Conservation (phyloP, 352 stramenopile genomes). For the Phytophthora pistaciae region DNA sequence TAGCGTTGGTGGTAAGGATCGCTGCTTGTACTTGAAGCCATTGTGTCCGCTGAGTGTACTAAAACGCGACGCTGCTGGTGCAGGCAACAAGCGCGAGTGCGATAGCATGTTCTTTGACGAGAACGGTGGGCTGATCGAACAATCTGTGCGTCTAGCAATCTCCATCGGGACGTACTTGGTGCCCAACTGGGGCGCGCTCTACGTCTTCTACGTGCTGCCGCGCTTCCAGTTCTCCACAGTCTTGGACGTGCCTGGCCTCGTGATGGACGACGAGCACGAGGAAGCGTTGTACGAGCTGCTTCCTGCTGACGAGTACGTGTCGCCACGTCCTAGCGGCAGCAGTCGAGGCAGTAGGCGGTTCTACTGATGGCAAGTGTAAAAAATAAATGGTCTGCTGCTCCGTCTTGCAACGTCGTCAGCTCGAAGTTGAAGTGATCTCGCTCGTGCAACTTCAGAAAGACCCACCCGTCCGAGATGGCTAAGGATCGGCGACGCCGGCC, state of each 20-base stretch:
- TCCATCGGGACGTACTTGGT: conserved; percentile 63
- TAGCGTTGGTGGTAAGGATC: conserved; percentile 45
- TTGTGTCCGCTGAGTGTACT: background rate
- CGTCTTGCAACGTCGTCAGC: conserved; percentile 1
- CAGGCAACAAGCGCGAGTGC: conserved; percentile 50
- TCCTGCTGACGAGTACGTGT: conserved; percentile 22
- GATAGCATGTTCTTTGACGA: conserved; percentile 82
- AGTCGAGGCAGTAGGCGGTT: conserved; percentile 19
- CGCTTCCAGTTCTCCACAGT: conserved; percentile 72
- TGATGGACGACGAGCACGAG: conserved; percentile 25
- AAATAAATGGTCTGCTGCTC: conserved; percentile 10
- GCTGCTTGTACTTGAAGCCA: background rate
- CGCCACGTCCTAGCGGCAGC: conserved; percentile 6
- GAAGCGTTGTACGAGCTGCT: conserved; percentile 25
- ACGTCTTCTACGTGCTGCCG: conserved; percentile 77
- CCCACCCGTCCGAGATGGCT: conserved; percentile 1
- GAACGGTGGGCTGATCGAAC: conserved; percentile 59
- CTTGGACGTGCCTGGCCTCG: conserved; percentile 67
- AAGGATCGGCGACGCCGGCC: conserved; percentile 1
- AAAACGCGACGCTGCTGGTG: background rate
- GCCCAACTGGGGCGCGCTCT: conserved; percentile 73
- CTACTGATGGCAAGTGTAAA: conserved; percentile 19
- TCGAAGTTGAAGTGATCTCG: conserved; percentile 17
- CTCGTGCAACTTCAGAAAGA: background rate
- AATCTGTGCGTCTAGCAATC: conserved; percentile 60